Evolutionary conservation across 1,139 yeast species (phyloP).

Genomic region (Yamadazyma sp.): DNA sequence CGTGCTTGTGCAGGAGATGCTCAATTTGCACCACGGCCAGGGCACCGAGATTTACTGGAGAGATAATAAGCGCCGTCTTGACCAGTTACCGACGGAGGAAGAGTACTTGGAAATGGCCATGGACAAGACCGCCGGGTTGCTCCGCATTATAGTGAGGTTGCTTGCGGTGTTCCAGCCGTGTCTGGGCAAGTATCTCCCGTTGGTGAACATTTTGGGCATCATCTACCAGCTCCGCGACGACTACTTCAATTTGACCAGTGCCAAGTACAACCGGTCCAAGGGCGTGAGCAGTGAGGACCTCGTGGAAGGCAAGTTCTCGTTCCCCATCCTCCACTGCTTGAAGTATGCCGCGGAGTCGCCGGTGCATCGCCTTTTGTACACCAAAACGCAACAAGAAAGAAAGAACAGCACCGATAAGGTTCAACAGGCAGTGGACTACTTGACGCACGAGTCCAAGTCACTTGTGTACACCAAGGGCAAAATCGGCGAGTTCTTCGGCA

Average conservation of each 20-base stretch:
- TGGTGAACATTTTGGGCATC: conserved; percentile 79
- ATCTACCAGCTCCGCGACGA: conserved; percentile 85
- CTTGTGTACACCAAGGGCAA: conserved; percentile 22
- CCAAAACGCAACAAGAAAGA: conserved; percentile 19
- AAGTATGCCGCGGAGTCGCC: conserved; percentile 15
- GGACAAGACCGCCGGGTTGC: conserved; percentile 87
- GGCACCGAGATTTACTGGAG: conserved; percentile 89
- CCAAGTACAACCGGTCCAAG: conserved; percentile 58
- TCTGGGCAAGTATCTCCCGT: conserved; percentile 39
- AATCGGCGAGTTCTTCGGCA: conserved; percentile 19
- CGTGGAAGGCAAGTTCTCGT: conserved; percentile 84
- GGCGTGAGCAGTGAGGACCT: conserved; percentile 81
- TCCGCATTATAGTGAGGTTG: conserved; percentile 68
- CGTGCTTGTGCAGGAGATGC: conserved; percentile 66
- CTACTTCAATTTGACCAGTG: conserved; percentile 61
- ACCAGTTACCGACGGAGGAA: conserved; percentile 58
- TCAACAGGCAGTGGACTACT: conserved; percentile 21
- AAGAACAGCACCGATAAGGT: conserved; percentile 17
- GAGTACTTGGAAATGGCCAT: conserved; percentile 80
- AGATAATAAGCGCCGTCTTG: conserved; percentile 36
- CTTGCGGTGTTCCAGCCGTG: conserved; percentile 41
- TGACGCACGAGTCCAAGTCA: conserved; percentile 22
- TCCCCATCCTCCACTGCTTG: conserved; percentile 71
- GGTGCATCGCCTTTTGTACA: conserved; percentile 24
- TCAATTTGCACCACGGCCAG: conserved; percentile 83